phyloP scores from a whole-genome alignment of 2,329 filamentous ascomycete genomes.

The Magnaporthiopsis incrustans region DNA sequence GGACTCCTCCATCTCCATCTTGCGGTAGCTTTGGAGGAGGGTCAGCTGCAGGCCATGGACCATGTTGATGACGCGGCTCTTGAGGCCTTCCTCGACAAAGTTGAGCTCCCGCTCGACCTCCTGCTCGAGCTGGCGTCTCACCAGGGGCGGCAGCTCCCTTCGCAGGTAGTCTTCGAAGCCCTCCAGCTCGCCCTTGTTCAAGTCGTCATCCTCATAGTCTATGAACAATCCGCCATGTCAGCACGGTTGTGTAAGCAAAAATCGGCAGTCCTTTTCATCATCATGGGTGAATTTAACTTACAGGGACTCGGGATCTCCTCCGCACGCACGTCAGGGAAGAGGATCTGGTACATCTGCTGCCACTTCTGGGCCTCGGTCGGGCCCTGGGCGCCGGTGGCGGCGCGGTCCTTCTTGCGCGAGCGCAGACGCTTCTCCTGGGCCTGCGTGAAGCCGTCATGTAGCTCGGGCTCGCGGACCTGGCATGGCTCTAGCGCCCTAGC shows the following conservation, averaged over 20 bases:
- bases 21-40: neutral
- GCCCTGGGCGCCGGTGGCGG: slow-evolving; percentile 7
- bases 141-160: neutral
- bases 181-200: neutral
- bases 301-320: slow-evolving; percentile 25
- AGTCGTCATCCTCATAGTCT: neutral
- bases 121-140: slow-evolving; percentile 2
- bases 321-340: slow-evolving; percentile 24
- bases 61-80: slow-evolving; percentile 2
- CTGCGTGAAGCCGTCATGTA: slow-evolving; percentile 28
- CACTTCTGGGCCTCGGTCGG: slow-evolving; percentile 28
- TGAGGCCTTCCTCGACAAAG: slow-evolving; percentile 2
- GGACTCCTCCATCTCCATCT: slow-evolving; percentile 1
- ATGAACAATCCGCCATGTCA: neutral
- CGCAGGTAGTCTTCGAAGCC: slow-evolving; percentile 3
- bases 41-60: neutral
- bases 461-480: slow-evolving; percentile 14
- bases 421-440: slow-evolving; percentile 26
- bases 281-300: slow-evolving; percentile 13
- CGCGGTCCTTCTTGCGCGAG: slow-evolving; percentile 21
- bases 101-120: slow-evolving; percentile 2
- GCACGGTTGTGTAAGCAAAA: neutral
- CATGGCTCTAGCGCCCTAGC: slow-evolving; percentile 20
- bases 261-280: too few relatives aligned
- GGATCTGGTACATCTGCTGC: slow-evolving; percentile 26